Evolutionary conservation across 352 stramenopile species (phyloP).

Genomic region (Globisporangium megalacanthum): DNA sequence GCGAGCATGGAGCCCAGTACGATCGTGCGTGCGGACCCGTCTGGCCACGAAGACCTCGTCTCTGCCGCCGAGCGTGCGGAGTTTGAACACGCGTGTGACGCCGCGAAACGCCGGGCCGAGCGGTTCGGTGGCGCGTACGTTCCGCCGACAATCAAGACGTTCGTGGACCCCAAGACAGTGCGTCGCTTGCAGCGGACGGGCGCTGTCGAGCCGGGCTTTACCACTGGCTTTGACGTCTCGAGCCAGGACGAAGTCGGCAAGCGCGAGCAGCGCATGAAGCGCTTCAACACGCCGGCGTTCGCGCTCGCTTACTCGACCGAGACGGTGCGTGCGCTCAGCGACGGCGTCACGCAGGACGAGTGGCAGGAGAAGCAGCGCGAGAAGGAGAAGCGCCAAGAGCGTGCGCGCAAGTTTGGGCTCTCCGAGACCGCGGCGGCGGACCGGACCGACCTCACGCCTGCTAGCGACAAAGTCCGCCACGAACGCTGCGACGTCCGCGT

Average conservation of each 20-base stretch:
- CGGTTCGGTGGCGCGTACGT: constrained; percentile 64
- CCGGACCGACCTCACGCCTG: constrained; percentile 26
- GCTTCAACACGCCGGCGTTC: constrained; percentile 76
- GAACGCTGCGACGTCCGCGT: constrained; percentile 56
- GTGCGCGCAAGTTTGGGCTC: constrained; percentile 70
- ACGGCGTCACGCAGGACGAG: constrained; percentile 72
- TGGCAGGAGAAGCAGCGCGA: constrained; percentile 54
- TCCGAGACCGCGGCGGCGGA: constrained; percentile 18
- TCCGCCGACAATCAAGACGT: constrained; percentile 67
- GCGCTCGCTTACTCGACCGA: constrained; percentile 64
- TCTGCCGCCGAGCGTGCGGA: constrained; percentile 39
- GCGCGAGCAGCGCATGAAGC: constrained; percentile 70
- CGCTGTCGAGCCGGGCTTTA: constrained; percentile 46
- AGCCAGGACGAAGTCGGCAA: constrained; percentile 59
- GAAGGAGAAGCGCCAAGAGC: constrained; percentile 55
- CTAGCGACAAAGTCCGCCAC: constrained; percentile 44
- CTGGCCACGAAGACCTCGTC: constrained; percentile 51
- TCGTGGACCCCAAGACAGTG: constrained; percentile 72
- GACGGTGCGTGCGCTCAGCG: constrained; percentile 41
- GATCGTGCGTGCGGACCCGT: constrained; percentile 60
- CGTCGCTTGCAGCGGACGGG: constrained; percentile 71
- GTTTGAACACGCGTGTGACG: constrained; percentile 41
- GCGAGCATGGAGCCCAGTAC: constrained; percentile 32
- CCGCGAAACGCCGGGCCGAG: constrained; percentile 40
- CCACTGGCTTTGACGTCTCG: constrained; percentile 69